These are phyloP conservation scores for Ceratocystis variospora DNA, from an alignment of 2,329 filamentous ascomycete genomes.

Conservation along the genomic window DNA sequence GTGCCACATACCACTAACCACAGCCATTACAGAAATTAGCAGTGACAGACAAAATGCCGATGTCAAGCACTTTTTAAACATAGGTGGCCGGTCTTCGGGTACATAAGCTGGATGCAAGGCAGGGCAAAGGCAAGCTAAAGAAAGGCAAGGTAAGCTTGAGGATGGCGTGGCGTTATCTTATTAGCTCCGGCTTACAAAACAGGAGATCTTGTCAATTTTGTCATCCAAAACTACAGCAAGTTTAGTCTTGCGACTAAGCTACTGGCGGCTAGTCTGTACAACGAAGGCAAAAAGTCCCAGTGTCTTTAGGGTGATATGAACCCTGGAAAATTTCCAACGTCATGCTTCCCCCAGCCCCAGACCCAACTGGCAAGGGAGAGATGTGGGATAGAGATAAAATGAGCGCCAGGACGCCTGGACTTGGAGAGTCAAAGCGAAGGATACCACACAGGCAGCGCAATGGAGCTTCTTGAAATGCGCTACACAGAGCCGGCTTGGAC, in stretches of 20 bases:
- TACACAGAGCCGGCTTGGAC: neutral
- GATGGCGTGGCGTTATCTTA: neutral
- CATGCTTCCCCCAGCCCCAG: neutral
- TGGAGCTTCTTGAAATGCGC: neutral
- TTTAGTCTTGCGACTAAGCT: conserved; percentile 3
- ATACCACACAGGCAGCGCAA: no score
- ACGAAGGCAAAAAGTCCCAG: conserved; percentile 1
- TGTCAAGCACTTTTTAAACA: neutral
- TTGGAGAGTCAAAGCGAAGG: no score
- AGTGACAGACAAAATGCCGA: neutral
- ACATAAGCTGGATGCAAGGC: neutral
- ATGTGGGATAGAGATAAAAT: neutral
- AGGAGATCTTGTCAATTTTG: neutral
- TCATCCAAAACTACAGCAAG: neutral
- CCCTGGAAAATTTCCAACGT: neutral
- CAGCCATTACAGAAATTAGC: no score
- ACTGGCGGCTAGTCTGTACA: neutral
- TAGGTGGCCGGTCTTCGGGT: neutral
- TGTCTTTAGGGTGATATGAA: neutral
- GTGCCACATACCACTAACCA: neutral
- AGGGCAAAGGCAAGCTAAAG: neutral
- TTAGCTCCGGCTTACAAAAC: neutral
- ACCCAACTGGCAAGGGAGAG: neutral
- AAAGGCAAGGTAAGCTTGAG: neutral
- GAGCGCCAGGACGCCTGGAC: neutral